Evolutionary conservation across 2,329 filamentous ascomycete species (phyloP).

Genomic region (Tolypocladium sp.): DNA sequence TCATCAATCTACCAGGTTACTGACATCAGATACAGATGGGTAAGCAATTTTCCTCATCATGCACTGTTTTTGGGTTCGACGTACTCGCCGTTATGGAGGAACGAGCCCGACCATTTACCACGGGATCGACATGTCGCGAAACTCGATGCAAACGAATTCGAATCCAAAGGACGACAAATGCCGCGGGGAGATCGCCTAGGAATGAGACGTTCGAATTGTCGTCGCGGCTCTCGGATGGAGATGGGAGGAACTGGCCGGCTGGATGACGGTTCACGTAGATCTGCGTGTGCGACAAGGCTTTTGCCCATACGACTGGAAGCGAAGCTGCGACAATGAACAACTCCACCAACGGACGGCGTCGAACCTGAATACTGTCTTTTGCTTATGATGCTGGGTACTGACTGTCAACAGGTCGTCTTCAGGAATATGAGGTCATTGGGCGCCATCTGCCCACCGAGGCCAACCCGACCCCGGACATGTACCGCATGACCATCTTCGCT

Average conservation of each 20-base stretch:
- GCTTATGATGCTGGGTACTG: not conserved
- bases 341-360: not conserved
- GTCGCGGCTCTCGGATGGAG: not conserved
- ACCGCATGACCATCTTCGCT: slow-evolving; percentile 99
- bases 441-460: slow-evolving; percentile 96
- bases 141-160: not conserved
- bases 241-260: not conserved
- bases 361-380: not conserved
- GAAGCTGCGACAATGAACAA: not conserved
- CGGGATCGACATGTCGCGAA: not conserved
- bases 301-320: not conserved
- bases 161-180: not conserved
- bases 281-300: not conserved
- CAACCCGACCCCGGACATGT: slow-evolving; percentile 95
- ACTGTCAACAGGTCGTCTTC: slow-evolving; percentile 74
- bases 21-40: slow-evolving; percentile 46
- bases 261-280: not conserved
- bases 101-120: not conserved
- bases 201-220: not conserved
- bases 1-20: slow-evolving; percentile 26
- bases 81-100: not conserved
- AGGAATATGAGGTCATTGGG: slow-evolving; percentile 99
- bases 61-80: slow-evolving; percentile 7
- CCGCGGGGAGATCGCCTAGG: not conserved
- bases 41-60: slow-evolving; percentile 34